Percentiles rank a stretch among this genome's conserved stretches.
phyloP scores from a whole-genome alignment of 148 eudicot species.

The Camellia japonica region DNA sequence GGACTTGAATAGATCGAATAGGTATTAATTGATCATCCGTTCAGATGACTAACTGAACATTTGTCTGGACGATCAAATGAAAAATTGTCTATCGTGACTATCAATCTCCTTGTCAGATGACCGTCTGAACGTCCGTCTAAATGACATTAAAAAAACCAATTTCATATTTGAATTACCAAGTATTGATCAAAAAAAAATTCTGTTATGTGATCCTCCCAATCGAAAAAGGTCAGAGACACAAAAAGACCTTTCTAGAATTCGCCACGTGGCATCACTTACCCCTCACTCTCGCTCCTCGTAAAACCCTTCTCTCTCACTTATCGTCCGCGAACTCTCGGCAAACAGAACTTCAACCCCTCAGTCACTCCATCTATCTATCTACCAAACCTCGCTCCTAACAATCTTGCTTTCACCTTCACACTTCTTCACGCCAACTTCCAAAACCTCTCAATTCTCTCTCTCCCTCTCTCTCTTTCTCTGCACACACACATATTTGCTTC shows the following conservation, averaged over 20 bases:
- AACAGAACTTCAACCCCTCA: neutral
- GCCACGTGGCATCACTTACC: conserved; percentile 27
- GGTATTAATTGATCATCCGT: too few species aligned
- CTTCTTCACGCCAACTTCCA: neutral
- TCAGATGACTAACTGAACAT: too few species aligned
- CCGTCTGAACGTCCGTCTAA: too few species aligned
- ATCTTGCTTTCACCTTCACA: neutral
- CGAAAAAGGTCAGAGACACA: neutral
- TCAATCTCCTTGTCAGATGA: too few species aligned
- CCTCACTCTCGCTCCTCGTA: conserved; percentile 10
- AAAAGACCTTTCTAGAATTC: conserved; percentile 25
- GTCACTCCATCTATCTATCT: neutral
- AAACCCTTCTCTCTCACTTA: conserved; percentile 8
- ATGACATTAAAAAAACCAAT: too few species aligned
- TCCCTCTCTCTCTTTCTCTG: neutral
- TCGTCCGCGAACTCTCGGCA: conserved; percentile 10
- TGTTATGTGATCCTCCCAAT: too few species aligned
- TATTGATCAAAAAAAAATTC: too few species aligned
- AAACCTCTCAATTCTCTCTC: neutral
- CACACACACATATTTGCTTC: neutral
- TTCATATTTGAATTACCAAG: too few species aligned
- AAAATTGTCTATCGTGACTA: too few species aligned
- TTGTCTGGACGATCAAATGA: too few species aligned
- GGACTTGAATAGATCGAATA: too few species aligned
- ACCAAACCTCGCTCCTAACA: neutral